These are phyloP conservation scores for Microdochium trichocladiopsis DNA, from an alignment of 2,329 filamentous ascomycete species.

Conservation along the genomic window DNA sequence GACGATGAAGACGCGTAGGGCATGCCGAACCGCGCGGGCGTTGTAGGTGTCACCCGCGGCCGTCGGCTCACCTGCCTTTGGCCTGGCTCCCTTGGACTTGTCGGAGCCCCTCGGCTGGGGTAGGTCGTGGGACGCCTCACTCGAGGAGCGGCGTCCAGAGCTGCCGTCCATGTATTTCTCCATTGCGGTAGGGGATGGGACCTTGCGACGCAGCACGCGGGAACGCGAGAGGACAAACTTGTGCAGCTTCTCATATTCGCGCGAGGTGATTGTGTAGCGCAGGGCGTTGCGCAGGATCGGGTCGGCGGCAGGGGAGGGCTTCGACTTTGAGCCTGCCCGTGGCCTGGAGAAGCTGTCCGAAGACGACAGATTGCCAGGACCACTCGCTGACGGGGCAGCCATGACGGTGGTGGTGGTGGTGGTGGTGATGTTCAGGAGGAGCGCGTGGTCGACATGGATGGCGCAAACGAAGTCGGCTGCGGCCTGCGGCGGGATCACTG, in stretches of 20 bases:
- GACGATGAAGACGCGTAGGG: slow-evolving; percentile 61
- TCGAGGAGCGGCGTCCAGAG: slow-evolving; percentile 8
- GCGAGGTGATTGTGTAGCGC: slow-evolving; percentile 76
- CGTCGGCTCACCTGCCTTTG: slow-evolving; percentile 10
- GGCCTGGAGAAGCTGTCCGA: slow-evolving; percentile 4
- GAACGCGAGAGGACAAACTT: slow-evolving; percentile 75
- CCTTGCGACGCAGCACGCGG: slow-evolving; percentile 43
- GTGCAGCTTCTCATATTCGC: slow-evolving; percentile 81
- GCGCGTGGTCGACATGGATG: no score
- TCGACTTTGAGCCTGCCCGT: slow-evolving; percentile 11
- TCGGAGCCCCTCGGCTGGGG: slow-evolving; percentile 3
- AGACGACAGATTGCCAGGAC: not conserved
- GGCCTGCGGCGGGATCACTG: slow-evolving; percentile 4
- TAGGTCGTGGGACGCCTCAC: slow-evolving; percentile 1
- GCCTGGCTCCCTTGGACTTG: slow-evolving; percentile 22
- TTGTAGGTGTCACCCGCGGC: slow-evolving; percentile 57
- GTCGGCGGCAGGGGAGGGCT: slow-evolving; percentile 36
- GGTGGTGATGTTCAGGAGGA: not conserved
- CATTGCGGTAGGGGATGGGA: slow-evolving; percentile 49
- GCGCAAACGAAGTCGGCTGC: no score
- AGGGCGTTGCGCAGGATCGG: slow-evolving; percentile 78
- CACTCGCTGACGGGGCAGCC: not conserved
- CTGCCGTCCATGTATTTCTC: slow-evolving; percentile 44
- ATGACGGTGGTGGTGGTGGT: not conserved
- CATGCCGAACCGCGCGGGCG: slow-evolving; percentile 61